Base-by-base conservation (phyloP, 2,329 filamentous ascomycete genomes). In the Emmonsia crescens region DNA sequence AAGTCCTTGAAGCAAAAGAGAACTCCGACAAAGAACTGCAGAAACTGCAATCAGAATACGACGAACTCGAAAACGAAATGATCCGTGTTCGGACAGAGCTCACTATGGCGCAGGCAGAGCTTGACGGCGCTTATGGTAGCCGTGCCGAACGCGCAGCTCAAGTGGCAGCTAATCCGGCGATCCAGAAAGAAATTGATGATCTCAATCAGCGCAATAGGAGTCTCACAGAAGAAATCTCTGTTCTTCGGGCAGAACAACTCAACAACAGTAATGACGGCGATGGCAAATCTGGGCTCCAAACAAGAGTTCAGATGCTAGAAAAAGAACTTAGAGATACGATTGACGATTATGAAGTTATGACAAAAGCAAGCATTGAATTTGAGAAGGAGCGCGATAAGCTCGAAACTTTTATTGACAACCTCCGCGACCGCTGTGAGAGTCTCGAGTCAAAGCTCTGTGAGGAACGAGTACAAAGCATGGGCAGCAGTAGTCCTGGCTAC, bases 91-190 rank as follows among this genome's bases (percentile, higher is more conserved):
- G 85, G 42, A 89, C 86, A 2, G 87, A 97, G 77, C 82, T 97
- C 49, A 95, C 93, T n/a, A 87, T 97, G 67, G 91, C 89, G 31
- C 85, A 86, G 70, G 90, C 92, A 60, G 93, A 97, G 74, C 89
- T 97, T 31, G 94, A 96, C 68, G 91, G 91, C 64, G 95, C 96
- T 71, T 96, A 97, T 71, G 94, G 94, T 48, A 83, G 81, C n/a
- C 80, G 86, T 59, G 82, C 85, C 10, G 80, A 89, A 71, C 83
- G 87, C 38, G 85, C 85, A 14, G 86, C 85, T n/a, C 85, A 87
- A 70, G 82, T 82, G 12, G 83, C 83, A 10, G 77, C 79, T 55
- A 83, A 84, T 57, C 82, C 81, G 2, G 78, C 77, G 27, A 78
- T 85, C 51, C 82, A 84, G 68, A 82, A 79, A 60, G 83, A 87